These are phyloP conservation scores for Penicillium ochrochloron DNA, from an alignment of 495 filamentous ascomycete genomes.

Conservation along the genomic window DNA sequence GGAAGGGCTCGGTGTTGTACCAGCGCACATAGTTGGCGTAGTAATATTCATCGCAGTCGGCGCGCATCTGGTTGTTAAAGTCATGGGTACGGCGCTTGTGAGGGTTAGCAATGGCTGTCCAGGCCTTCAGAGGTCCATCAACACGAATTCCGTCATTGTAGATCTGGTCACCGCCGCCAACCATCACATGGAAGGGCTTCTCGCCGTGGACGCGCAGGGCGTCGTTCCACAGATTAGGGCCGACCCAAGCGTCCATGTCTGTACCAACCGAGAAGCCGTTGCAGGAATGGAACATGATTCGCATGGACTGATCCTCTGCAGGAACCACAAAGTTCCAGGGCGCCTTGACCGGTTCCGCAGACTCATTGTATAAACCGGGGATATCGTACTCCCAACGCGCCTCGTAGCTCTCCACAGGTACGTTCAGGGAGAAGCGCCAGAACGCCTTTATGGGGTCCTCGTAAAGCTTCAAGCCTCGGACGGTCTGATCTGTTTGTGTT, in stretches of 20 bases:
- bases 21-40: constrained; percentile 86
- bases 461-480: constrained; percentile 72
- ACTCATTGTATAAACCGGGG: constrained; percentile 44
- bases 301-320: constrained; percentile 80
- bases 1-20: constrained; percentile 86
- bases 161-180: constrained; percentile 94
- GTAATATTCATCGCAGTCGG: constrained; percentile 86
- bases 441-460: constrained; percentile 77
- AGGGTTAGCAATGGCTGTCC: constrained; percentile 83
- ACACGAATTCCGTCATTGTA: constrained; percentile 92
- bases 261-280: constrained; percentile 96
- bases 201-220: constrained; percentile 71
- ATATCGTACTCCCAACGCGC: constrained; percentile 56
- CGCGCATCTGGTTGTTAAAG: constrained; percentile 74
- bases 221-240: constrained; percentile 88
- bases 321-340: constrained; percentile 73
- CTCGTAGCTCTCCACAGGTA: constrained; percentile 53
- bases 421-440: constrained; percentile 73
- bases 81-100: constrained; percentile 77
- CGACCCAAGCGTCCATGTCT: constrained; percentile 81
- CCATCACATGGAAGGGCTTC: constrained; percentile 90
- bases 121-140: constrained; percentile 73
- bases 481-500: constrained; percentile 26
- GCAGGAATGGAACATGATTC: constrained; percentile 94
- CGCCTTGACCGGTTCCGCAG: constrained; percentile 42